Conservation (phyloP, 306 rosid genomes). For the Sechiopsis laciniata region DNA sequence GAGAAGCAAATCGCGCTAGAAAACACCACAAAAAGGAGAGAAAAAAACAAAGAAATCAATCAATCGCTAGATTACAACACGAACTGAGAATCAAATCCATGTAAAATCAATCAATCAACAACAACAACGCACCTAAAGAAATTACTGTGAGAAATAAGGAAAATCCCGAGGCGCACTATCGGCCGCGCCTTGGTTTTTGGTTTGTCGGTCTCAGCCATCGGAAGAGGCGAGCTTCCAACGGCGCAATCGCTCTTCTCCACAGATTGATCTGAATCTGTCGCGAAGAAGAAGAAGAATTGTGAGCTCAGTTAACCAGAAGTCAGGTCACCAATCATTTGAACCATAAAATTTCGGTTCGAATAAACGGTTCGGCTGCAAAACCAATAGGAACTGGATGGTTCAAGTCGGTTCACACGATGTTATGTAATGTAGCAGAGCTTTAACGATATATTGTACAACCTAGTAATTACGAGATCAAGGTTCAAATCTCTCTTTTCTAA, state of each 20-base stretch:
- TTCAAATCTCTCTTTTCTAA: too few relatives aligned
- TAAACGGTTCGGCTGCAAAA: neutral
- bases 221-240: constrained; percentile 12
- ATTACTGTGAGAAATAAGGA: constrained; percentile 65
- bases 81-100: neutral
- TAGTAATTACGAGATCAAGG: too few relatives aligned
- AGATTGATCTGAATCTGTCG: neutral
- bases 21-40: constrained; percentile 5
- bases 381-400: neutral
- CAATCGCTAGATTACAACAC: constrained; percentile 4
- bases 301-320: neutral
- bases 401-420: neutral
- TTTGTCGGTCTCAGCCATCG: constrained; percentile 33
- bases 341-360: neutral
- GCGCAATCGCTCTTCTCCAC: constrained; percentile 3
- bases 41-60: neutral
- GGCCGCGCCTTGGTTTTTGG: constrained; percentile 46
- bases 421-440: too few relatives aligned
- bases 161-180: constrained; percentile 59
- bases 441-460: too few relatives aligned
- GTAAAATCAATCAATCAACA: neutral
- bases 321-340: neutral
- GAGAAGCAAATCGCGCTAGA: constrained; percentile 55
- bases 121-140: constrained; percentile 47
- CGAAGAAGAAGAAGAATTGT: neutral